phyloP scores from a whole-genome alignment of 768 basidiomycete genomes.

The Peribolospora kevripleyi region DNA sequence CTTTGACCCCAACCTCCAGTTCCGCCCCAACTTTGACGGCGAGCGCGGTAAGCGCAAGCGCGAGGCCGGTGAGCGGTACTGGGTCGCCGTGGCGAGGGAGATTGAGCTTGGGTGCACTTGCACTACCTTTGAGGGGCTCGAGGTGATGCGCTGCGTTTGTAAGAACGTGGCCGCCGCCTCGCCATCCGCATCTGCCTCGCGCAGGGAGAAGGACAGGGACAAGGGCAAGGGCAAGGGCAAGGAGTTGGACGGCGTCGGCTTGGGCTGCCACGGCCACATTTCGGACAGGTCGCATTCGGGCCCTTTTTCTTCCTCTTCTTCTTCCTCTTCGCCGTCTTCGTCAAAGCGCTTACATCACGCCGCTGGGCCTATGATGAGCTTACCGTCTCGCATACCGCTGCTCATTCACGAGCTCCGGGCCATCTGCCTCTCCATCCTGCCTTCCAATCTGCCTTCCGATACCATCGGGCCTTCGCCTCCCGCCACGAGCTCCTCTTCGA shows the following conservation, averaged over 20 bases:
- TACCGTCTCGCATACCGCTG: constrained; percentile 43
- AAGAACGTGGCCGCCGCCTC: constrained; percentile 9
- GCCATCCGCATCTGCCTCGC: neutral
- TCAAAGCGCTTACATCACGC: too few species aligned
- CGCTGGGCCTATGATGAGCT: constrained; percentile 8
- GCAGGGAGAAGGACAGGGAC: neutral
- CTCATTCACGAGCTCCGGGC: constrained; percentile 54
- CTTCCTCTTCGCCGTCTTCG: too few species aligned
- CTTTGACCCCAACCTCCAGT: constrained; percentile 17
- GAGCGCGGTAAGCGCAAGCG: constrained; percentile 38
- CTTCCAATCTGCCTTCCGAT: constrained; percentile 13
- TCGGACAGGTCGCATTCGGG: neutral
- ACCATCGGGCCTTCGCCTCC: constrained; percentile 3
- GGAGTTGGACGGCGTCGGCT: constrained; percentile 18
- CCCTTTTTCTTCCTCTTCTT: too few species aligned
- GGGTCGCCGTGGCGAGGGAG: constrained; percentile 56
- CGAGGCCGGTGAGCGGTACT: constrained; percentile 53
- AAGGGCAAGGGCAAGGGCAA: too few species aligned
- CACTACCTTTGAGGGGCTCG: constrained; percentile 40
- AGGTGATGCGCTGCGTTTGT: constrained; percentile 20
- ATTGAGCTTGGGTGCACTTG: constrained; percentile 62
- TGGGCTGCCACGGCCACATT: constrained; percentile 6
- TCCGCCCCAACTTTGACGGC: constrained; percentile 18
- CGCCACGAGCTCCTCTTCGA: neutral
- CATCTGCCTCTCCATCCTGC: constrained; percentile 31